phyloP scores from a whole-genome alignment of 129 eudicot species.

The Flaveria robusta region DNA sequence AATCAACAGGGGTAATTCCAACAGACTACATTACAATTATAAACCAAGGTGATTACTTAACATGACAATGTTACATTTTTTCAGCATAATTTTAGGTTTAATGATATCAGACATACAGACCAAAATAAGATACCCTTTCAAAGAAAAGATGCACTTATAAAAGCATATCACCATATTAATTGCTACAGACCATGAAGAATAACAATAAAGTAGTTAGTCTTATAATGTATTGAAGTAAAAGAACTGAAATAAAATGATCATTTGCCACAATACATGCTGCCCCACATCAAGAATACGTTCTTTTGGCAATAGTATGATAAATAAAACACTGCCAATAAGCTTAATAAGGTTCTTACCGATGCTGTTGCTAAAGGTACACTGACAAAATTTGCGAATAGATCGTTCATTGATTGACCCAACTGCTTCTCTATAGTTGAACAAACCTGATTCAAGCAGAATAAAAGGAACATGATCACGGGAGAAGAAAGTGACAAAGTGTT shows the following conservation, averaged over 20 bases:
- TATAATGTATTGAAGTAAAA: not conserved
- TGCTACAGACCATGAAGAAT: not conserved
- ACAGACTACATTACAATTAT: not conserved
- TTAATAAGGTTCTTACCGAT: slow-evolving; percentile 57
- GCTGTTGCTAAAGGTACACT: slow-evolving; percentile 88
- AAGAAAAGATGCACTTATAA: not conserved
- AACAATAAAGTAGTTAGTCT: slow-evolving; percentile 17
- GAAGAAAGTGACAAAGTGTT: not conserved
- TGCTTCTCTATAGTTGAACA: slow-evolving; percentile 66
- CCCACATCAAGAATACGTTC: slow-evolving; percentile 8
- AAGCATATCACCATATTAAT: not conserved
- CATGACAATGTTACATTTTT: not conserved
- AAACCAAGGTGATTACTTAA: not conserved
- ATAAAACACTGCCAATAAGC: not conserved
- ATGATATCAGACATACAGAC: not conserved
- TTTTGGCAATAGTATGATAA: not conserved
- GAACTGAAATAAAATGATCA: slow-evolving; percentile 6
- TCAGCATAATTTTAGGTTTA: not conserved
- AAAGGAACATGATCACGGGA: not conserved
- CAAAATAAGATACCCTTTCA: not conserved
- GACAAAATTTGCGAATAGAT: slow-evolving; percentile 62
- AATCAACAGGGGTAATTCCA: not conserved
- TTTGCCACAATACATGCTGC: slow-evolving; percentile 3
- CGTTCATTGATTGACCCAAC: slow-evolving; percentile 79
- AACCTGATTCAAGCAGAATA: slow-evolving; percentile 51